These are phyloP conservation scores for Populus pruinosa DNA, from an alignment of 345 rosid species.

Conservation along the genomic window DNA sequence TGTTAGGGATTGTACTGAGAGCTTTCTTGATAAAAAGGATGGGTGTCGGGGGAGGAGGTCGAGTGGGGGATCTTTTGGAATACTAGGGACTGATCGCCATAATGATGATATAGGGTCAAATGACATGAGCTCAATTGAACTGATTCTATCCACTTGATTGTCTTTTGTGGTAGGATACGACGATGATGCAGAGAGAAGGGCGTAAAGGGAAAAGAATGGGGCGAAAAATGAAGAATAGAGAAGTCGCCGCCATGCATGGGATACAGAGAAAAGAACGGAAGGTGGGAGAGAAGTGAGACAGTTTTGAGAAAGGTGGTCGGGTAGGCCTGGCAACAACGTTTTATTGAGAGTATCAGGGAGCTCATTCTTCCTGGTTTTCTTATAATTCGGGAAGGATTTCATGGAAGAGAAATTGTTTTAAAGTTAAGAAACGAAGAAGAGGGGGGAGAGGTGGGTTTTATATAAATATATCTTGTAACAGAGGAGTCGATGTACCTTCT, in stretches of 20 bases:
- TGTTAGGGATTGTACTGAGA: conserved; percentile 44
- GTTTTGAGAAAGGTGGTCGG: conserved; percentile 41
- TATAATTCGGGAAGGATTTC: not conserved
- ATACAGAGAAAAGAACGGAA: conserved; percentile 44
- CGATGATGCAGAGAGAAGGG: conserved; percentile 25
- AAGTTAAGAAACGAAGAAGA: not conserved
- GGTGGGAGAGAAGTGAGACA: conserved; percentile 40
- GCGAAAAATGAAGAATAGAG: conserved; percentile 46
- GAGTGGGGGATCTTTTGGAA: conserved; percentile 32
- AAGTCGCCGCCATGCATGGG: conserved; percentile 50
- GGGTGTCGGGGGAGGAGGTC: conserved; percentile 51
- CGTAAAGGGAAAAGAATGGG: conserved; percentile 44
- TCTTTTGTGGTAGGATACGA: not conserved
- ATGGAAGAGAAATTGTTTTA: not conserved
- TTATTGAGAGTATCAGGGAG: not conserved
- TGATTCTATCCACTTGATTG: not conserved
- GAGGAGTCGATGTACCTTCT: too few species aligned
- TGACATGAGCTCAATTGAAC: conserved; percentile 27
- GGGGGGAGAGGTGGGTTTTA: too few species aligned
- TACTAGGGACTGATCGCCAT: conserved; percentile 43
- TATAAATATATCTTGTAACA: too few species aligned
- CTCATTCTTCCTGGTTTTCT: not conserved
- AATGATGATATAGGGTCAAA: conserved; percentile 42
- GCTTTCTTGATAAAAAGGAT: conserved; percentile 36
- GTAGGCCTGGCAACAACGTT: conserved; percentile 40